These are phyloP conservation scores for Penicillium sp. DNA, from an alignment of 2,329 filamentous ascomycete species.

Conservation along the genomic window DNA sequence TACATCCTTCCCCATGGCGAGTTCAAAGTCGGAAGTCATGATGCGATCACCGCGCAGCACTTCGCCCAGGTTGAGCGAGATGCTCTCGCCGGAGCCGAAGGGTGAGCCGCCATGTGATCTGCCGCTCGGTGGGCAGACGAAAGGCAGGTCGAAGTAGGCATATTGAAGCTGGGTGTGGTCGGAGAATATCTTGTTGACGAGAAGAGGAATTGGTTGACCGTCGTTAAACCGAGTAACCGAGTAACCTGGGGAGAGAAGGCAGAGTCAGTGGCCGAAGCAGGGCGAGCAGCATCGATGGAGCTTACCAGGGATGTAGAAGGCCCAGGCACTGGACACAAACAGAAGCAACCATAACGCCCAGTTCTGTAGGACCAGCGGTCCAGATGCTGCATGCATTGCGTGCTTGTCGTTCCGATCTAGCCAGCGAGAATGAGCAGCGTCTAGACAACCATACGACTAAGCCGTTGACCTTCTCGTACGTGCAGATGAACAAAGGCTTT, in stretches of 20 bases:
- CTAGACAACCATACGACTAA: constrained; percentile 11
- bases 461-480: background rate
- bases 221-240: constrained; percentile 76
- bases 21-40: constrained; percentile 74
- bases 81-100: constrained; percentile 69
- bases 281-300: background rate
- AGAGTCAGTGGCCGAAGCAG: constrained; percentile 5
- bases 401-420: constrained; percentile 5
- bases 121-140: constrained; percentile 75
- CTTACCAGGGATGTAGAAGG: constrained; percentile 83
- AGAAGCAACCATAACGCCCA: constrained; percentile 23
- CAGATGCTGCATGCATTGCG: constrained; percentile 16
- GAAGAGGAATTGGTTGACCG: constrained; percentile 72
- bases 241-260: constrained; percentile 56
- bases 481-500: background rate
- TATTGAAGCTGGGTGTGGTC: constrained; percentile 87
- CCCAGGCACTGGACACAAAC: constrained; percentile 50
- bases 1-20: constrained; percentile 70
- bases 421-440: constrained; percentile 8
- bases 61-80: constrained; percentile 80
- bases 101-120: constrained; percentile 60
- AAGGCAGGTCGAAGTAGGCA: constrained; percentile 83
- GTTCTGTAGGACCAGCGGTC: constrained; percentile 10
- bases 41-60: constrained; percentile 84
- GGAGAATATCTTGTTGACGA: constrained; percentile 88